These are phyloP conservation scores for Pythium phragmiticola DNA, from an alignment of 352 stramenopile genomes.

Conservation along the genomic window DNA sequence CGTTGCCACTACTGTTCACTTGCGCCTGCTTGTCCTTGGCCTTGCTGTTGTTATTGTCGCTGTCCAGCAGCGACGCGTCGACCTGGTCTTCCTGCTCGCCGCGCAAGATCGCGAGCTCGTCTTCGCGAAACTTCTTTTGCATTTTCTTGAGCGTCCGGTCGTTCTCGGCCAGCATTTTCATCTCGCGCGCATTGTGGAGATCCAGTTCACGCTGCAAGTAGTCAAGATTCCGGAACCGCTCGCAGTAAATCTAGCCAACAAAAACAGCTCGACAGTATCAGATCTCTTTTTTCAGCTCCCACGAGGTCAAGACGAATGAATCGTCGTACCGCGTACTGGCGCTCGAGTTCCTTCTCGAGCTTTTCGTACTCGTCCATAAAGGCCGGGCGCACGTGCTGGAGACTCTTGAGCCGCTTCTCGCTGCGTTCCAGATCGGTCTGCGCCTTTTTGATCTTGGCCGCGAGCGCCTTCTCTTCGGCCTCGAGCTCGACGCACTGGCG, in stretches of 20 bases:
- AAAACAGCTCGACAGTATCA: neutral
- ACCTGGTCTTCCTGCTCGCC: conserved; percentile 83
- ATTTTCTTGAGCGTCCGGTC: conserved; percentile 90
- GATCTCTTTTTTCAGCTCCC: neutral
- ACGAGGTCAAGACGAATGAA: neutral
- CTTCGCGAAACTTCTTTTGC: conserved; percentile 92
- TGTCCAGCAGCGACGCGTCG: conserved; percentile 55
- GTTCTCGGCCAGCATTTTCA: conserved; percentile 87
- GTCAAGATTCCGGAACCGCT: conserved; percentile 95
- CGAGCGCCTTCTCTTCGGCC: conserved; percentile 89
- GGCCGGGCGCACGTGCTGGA: conserved; percentile 91
- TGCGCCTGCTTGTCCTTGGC: conserved; percentile 24
- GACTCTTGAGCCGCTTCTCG: conserved; percentile 92
- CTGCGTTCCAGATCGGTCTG: conserved; percentile 94
- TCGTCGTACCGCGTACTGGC: conserved; percentile 87
- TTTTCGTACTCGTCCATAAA: conserved; percentile 99
- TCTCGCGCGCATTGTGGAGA: conserved; percentile 81
- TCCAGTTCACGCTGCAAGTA: conserved; percentile 95
- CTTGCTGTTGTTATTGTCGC: conserved; percentile 37
- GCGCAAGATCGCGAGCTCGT: conserved; percentile 88
- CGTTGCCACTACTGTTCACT: conserved; percentile 4
- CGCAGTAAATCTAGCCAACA: conserved; percentile 77
- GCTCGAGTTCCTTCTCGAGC: conserved; percentile 95
- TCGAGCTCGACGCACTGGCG: conserved; percentile 91
- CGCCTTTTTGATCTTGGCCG: conserved; percentile 93